A percentile compares a stretch with the other conserved stretches of the same genome.
Evolutionary conservation across 2,329 filamentous ascomycete species (phyloP).

Genomic region (Fusarium nygamai): DNA sequence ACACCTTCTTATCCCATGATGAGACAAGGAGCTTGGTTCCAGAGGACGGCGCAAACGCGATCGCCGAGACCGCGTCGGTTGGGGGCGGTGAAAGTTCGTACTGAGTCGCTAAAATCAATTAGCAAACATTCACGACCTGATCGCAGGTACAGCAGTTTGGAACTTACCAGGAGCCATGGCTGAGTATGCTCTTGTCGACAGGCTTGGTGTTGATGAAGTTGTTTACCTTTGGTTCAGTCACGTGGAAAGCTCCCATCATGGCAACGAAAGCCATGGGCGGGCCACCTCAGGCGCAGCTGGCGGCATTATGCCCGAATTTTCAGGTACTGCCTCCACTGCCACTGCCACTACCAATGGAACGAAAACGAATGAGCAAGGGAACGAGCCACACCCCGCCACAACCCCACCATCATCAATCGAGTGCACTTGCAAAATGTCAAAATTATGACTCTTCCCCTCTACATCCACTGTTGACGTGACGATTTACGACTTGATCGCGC

Average conservation of each 20-base stretch:
- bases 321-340: slow-evolving; percentile 39
- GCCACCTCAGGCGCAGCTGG: not conserved
- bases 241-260: slow-evolving; percentile 44
- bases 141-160: not conserved
- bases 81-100: slow-evolving; percentile 86
- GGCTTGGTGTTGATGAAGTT: slow-evolving; percentile 39
- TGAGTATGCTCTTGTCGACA: slow-evolving; percentile 33
- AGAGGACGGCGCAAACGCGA: slow-evolving; percentile 85
- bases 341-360: not conserved
- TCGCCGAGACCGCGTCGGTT: slow-evolving; percentile 84
- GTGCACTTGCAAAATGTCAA: slow-evolving; percentile 53
- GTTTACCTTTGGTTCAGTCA: slow-evolving; percentile 51
- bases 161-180: slow-evolving; percentile 56
- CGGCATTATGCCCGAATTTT: slow-evolving; percentile 45
- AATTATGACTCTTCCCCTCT: slow-evolving; percentile 54
- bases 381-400: slow-evolving; percentile 51
- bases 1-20: slow-evolving; percentile 93
- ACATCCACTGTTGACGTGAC: slow-evolving; percentile 35
- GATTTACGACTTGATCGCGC: slow-evolving; percentile 39
- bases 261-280: slow-evolving; percentile 12
- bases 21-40: slow-evolving; percentile 83
- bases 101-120: slow-evolving; percentile 67
- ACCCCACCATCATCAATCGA: slow-evolving; percentile 51
- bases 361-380: not conserved
- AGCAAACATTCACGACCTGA: slow-evolving; percentile 7